Evolutionary conservation across 345 rosid genomes (phyloP), one percentile per base, ranked within the genome.

Genomic region (Hibiscus mutabilis): DNA sequence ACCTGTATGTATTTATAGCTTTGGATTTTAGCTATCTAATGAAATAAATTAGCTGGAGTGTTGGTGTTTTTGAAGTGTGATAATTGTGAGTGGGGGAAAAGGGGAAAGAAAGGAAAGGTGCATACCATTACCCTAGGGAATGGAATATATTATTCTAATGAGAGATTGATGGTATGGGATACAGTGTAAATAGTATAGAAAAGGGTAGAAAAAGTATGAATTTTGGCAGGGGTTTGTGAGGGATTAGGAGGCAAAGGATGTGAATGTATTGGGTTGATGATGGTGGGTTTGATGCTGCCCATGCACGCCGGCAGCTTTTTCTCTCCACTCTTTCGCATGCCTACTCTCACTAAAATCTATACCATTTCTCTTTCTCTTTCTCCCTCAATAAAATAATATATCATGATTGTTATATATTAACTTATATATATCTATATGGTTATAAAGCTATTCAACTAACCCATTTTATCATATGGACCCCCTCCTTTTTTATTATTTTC

Each of bases 251-350:
- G 92, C 92, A 90, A 79, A 76, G 83, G 63, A 78, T 82, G 84
- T 77, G 89, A 64, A 63, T 49, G 59, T 69, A 52, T 55, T 69
- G 77, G 60, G 51, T 12, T 73, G 73, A 10, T 57, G 75, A 70
- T 77, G 82, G 78, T 75, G 90, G 60, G 21, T 56, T 56, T 56
- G 60, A 24, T 89, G 87, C 86, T 85, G 87, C 79, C 82, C 84
- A 78, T 82, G 96, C 98, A 93, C 92, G 97, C 98, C 92, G 91
- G 91, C 96, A 91, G 97, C 96, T 89, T 55, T 55, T 55, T 19
- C 10, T 49, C 55, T 49, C 57, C 58, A 58, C 60, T 24, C 33
- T 13, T 70, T 81, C 86, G 88, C 89, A 87, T 91, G 90, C 93
- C 81, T 58, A 24, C 82, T 76, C 88, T 88, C 90, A 83, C 88